Percentiles rank a stretch among this genome's conserved stretches.
phyloP scores from a whole-genome alignment of 176 grass and related monocot genomes.

The Triticum timopheevii region DNA sequence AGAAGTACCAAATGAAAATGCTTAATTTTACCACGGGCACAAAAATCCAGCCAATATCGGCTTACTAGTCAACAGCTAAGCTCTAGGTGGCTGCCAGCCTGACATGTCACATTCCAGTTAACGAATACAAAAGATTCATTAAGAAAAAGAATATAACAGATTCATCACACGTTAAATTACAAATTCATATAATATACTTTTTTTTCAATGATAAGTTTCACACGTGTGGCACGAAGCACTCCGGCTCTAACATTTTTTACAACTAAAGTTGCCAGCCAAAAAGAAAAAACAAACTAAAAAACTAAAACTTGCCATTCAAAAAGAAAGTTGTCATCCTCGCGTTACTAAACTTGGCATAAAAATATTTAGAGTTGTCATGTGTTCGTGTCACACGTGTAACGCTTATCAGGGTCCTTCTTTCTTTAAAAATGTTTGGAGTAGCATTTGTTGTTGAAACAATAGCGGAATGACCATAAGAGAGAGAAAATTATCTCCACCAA shows the following conservation, averaged over 20 bases:
- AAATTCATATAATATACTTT: not conserved
- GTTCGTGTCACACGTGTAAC: too few species aligned
- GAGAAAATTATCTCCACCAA: not conserved
- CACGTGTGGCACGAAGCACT: too few species aligned
- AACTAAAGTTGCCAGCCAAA: too few species aligned
- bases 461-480: not conserved
- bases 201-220: not conserved
- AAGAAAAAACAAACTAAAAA: too few species aligned
- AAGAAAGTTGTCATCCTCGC: too few species aligned
- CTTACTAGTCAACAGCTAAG: not conserved
- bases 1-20: not conserved
- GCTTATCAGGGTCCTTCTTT: too few species aligned
- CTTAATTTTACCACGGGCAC: not conserved
- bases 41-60: not conserved
- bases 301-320: too few species aligned
- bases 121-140: too few species aligned
- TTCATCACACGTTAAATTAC: slow-evolving; percentile 1
- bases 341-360: too few species aligned
- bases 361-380: too few species aligned
- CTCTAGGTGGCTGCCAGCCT: not conserved
- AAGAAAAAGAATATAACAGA: not conserved
- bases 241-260: too few species aligned
- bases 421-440: not conserved
- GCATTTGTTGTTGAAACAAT: not conserved
- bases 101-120: not conserved